Evolutionary conservation across 192 early-diverging fungal species (phyloP), one percentile per base, ranked within the genome.

Genomic region (Backusella tuberculispora): DNA sequence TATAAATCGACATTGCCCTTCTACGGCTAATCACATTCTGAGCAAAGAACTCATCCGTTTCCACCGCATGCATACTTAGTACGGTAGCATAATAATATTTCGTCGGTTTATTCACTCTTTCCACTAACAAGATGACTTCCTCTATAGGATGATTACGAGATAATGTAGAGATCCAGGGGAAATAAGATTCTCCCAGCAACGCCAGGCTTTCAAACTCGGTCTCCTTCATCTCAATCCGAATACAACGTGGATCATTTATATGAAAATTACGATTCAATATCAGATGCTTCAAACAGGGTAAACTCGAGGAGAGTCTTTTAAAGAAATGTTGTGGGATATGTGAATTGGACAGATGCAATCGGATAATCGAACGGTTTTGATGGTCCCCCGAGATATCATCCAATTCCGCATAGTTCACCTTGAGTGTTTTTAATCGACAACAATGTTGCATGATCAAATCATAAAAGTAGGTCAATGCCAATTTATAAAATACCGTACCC

Each of bases 341-440:
- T 0, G 53, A 60, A 24, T 60, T 60, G 53, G 53, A 24, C 3
- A 60, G 8, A 26, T 60, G 53, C 21, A 60, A 14, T 26, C 53
- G 53, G 9, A 24, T 60, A 24, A 60, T 12, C 9, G 53, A 19
- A 60, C 26, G 53, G 53, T 60, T 60, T 24, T 60, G 19, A 12
- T 60, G 9, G 1, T 13, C 4, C 9, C 19, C n/a, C 8, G 65
- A 21, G n/a, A 67, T 67, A 67, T 67, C 29, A 2, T 34, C 66
- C 19, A 67, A n/a, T 6, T 67, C 66, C 4, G 66, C 37, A 42
- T 67, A 67, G 37, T 67, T 67, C 3, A 67, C 21, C 17, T 67
- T 67, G 38, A 67, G 38, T 13, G 19, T 21, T 24, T 41, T 38
- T 7, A 67, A n/a, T 21, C 19, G 19, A 12, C 12, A 7, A 24